A percentile compares a stretch with the other conserved stretches of the same genome.
Conservation (phyloP, 148 eudicot species). For the Simmondsia chinensis region DNA sequence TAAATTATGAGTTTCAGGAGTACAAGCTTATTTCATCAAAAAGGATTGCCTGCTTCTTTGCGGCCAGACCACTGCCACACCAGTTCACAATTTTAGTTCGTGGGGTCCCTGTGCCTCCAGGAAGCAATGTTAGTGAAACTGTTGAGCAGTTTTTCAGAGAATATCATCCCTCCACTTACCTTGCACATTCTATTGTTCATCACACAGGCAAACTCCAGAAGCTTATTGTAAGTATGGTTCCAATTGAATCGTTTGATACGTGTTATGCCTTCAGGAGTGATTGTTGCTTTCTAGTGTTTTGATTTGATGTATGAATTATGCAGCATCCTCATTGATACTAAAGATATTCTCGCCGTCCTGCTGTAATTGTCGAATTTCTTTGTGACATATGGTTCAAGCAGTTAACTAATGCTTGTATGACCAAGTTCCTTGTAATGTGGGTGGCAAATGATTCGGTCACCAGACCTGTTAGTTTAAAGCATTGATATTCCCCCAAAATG, state of each 20-base stretch:
- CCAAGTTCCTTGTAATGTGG: no score
- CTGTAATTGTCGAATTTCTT: no score
- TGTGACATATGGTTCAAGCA: no score
- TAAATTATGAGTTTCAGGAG: conserved; percentile 46
- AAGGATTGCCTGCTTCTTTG: conserved; percentile 52
- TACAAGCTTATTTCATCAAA: conserved; percentile 49
- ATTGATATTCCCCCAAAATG: no score
- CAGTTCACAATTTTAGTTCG: conserved; percentile 78
- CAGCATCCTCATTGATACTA: no score
- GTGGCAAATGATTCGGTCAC: no score
- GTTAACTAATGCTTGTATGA: no score
- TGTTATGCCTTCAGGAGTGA: neutral
- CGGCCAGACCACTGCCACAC: conserved; percentile 71
- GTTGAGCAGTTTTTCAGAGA: conserved; percentile 63
- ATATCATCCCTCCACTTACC: conserved; percentile 69
- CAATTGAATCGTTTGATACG: neutral
- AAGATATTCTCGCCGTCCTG: no score
- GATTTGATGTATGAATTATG: no score
- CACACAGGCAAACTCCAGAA: conserved; percentile 53
- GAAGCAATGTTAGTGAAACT: conserved; percentile 51
- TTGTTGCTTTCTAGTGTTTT: no score
- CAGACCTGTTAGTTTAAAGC: no score
- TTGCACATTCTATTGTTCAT: conserved; percentile 60
- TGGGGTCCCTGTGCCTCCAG: conserved; percentile 54
- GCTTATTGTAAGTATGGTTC: conserved; percentile 49